phyloP scores from a whole-genome alignment of 345 rosid species.

The Pistacia atlantica region DNA sequence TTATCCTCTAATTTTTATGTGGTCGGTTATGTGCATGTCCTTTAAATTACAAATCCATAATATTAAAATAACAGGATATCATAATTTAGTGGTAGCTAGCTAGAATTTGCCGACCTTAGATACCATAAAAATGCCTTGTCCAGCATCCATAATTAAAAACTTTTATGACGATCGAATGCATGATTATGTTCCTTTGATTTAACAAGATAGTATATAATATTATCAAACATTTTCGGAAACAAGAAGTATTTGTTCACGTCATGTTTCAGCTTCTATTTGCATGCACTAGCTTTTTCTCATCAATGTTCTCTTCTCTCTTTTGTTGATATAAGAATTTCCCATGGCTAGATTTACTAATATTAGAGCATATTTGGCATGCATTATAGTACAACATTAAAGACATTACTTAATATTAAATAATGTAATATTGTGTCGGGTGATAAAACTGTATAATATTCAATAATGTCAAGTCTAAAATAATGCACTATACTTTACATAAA shows the following conservation, averaged over 20 bases:
- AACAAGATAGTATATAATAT: background rate
- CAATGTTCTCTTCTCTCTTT: too few relatives aligned
- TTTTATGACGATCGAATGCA: background rate
- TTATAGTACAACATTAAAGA: too few relatives aligned
- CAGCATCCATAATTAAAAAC: conserved; percentile 5
- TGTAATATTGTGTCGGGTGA: too few relatives aligned
- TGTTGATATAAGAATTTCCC: too few relatives aligned
- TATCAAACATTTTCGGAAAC: background rate
- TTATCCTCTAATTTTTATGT: background rate
- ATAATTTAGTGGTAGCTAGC: conserved; percentile 4
- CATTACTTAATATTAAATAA: too few relatives aligned
- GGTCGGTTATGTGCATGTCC: background rate
- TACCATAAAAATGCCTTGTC: conserved; percentile 1
- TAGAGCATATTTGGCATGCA: too few relatives aligned
- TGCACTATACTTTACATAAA: too few relatives aligned
- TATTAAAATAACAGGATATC: background rate
- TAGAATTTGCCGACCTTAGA: conserved; percentile 6
- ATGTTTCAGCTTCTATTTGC: background rate
- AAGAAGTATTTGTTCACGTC: background rate
- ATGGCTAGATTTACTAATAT: too few relatives aligned
- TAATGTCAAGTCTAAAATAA: too few relatives aligned
- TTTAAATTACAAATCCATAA: background rate
- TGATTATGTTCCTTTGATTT: conserved; percentile 5
- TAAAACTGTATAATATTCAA: too few relatives aligned
- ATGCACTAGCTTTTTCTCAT: background rate